Percentiles rank a stretch among this genome's conserved stretches.
Evolutionary conservation across 2,329 filamentous ascomycete genomes (phyloP).

Genomic region (Penicillium concentricum): DNA sequence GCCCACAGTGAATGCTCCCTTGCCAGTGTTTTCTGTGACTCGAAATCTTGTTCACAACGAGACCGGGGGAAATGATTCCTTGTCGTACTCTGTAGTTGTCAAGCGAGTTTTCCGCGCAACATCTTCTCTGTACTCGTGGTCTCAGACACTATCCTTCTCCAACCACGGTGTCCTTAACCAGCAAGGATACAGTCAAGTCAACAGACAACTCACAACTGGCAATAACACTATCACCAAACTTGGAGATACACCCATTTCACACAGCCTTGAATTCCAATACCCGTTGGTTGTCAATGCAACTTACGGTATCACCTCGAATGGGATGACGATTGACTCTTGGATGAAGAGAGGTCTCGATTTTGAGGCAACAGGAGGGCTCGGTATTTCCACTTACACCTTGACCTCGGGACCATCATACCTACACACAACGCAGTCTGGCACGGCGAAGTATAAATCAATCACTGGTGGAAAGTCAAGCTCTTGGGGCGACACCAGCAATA

Average conservation of each 20-base stretch:
- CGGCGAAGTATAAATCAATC: constrained; percentile 26
- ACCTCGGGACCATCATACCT: constrained; percentile 28
- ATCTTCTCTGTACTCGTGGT: constrained; percentile 55
- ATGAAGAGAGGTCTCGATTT: constrained; percentile 53
- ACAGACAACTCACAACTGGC: constrained; percentile 53
- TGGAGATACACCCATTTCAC: constrained; percentile 39
- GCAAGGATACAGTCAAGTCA: constrained; percentile 55
- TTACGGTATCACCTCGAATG: constrained; percentile 45
- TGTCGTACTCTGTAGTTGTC: constrained; percentile 60
- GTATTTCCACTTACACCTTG: constrained; percentile 62
- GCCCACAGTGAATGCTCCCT: constrained; percentile 30
- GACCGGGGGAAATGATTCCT: constrained; percentile 58
- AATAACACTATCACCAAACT: constrained; percentile 22
- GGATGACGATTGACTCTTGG: constrained; percentile 50
- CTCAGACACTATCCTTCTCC: constrained; percentile 56
- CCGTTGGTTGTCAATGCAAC: constrained; percentile 60
- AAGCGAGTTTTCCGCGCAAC: constrained; percentile 55
- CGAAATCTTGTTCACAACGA: constrained; percentile 25
- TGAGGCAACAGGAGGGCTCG: constrained; percentile 37
- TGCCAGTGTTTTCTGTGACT: constrained; percentile 52
- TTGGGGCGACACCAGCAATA: constrained; percentile 29
- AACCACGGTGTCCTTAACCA: constrained; percentile 58
- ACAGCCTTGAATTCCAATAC: constrained; percentile 53
- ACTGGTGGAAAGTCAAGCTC: constrained; percentile 25
- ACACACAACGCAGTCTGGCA: constrained; percentile 30